Percentiles rank a stretch among this genome's conserved stretches.
Conservation (phyloP, 345 rosid species). For the Sisymbrium irio region DNA sequence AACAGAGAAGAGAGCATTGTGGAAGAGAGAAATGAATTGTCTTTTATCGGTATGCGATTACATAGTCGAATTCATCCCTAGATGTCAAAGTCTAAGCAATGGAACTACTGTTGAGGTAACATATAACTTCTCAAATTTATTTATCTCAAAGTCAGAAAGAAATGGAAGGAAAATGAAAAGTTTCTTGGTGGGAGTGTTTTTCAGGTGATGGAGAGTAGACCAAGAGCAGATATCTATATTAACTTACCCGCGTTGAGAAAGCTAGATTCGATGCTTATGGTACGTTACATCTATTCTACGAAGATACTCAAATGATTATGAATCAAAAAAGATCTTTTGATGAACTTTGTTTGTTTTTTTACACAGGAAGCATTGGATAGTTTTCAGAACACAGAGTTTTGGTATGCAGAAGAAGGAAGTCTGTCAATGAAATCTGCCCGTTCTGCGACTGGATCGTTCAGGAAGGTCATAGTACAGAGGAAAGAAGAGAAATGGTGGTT, state of each 20-base stretch:
- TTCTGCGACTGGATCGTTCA: slow-evolving; percentile 60
- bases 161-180: slow-evolving; percentile 22
- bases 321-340: not conserved
- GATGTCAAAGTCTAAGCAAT: slow-evolving; percentile 51
- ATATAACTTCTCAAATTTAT: slow-evolving; percentile 6
- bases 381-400: slow-evolving; percentile 74
- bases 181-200: not conserved
- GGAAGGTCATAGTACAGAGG: slow-evolving; percentile 63
- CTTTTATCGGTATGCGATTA: slow-evolving; percentile 82
- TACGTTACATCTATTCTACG: not conserved
- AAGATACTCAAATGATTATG: not conserved
- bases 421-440: slow-evolving; percentile 62
- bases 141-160: slow-evolving; percentile 7
- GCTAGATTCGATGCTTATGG: slow-evolving; percentile 88
- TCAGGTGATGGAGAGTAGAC: slow-evolving; percentile 78
- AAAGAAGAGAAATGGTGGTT: slow-evolving; percentile 99
- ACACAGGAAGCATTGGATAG: slow-evolving; percentile 83
- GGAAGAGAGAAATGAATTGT: slow-evolving; percentile 94
- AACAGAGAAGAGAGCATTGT: slow-evolving; percentile 69
- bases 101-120: slow-evolving; percentile 71
- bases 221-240: slow-evolving; percentile 74
- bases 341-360: not conserved
- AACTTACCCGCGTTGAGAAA: slow-evolving; percentile 90
- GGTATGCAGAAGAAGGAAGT: slow-evolving; percentile 94
- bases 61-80: slow-evolving; percentile 66